phyloP scores from a whole-genome alignment of 441 rosid genomes.

The Mallotus japonicus region DNA sequence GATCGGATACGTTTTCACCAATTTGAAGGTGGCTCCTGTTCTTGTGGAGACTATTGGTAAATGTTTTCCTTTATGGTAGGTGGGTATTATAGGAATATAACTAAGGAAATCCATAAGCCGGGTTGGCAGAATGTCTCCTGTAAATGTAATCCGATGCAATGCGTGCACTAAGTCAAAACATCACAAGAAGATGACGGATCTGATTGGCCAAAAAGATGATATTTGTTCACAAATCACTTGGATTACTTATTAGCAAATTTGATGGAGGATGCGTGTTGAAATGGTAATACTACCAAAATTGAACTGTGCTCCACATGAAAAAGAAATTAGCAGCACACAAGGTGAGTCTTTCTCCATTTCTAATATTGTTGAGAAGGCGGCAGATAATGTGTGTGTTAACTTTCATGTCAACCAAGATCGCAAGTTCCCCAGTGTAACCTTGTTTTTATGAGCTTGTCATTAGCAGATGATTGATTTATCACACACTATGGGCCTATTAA shows the following conservation, averaged over 20 bases:
- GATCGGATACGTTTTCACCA: constrained; percentile 80
- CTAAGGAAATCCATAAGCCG: background rate
- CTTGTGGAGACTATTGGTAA: constrained; percentile 70
- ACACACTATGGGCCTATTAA: background rate
- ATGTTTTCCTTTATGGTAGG: background rate
- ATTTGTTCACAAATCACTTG: too few species aligned
- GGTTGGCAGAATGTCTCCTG: background rate
- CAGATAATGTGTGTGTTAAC: background rate
- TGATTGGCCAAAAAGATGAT: too few species aligned
- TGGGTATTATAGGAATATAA: background rate
- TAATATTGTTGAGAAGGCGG: background rate
- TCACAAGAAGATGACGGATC: too few species aligned
- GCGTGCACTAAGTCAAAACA: too few species aligned
- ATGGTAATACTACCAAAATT: background rate
- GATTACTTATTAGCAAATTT: too few species aligned
- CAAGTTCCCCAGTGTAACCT: background rate
- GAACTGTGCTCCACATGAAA: background rate
- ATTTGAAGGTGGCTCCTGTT: constrained; percentile 77
- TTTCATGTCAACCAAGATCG: background rate
- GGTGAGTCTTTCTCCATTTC: background rate
- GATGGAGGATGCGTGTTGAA: background rate
- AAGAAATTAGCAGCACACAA: background rate
- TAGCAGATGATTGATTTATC: background rate
- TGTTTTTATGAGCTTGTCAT: background rate
- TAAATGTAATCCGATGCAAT: too few species aligned